A percentile compares a stretch with the other conserved stretches of the same genome.
These are phyloP conservation scores for Entomophthora muscae DNA, from an alignment of 371 early-diverging fungal species.

Conservation along the genomic window DNA sequence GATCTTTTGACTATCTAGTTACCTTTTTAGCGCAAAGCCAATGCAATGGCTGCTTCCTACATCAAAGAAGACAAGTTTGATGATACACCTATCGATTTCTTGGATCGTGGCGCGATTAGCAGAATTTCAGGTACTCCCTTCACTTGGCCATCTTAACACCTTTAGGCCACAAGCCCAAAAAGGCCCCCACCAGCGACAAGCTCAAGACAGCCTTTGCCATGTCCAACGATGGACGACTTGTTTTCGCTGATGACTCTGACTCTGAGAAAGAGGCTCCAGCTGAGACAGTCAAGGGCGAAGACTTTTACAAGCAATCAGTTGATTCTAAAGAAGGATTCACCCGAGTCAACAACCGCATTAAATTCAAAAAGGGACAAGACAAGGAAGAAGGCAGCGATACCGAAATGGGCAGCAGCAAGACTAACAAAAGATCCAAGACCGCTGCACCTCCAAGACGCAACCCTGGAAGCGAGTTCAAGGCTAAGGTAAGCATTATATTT, in stretches of 20 bases:
- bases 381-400: conserved; percentile 28
- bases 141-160: neutral
- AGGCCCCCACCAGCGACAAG: conserved; percentile 12
- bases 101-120: conserved; percentile 73
- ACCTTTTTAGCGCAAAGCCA: neutral
- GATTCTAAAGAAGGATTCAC: conserved; percentile 67
- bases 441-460: conserved; percentile 16
- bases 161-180: conserved; percentile 8
- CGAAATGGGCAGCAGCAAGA: conserved; percentile 29
- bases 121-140: conserved; percentile 32
- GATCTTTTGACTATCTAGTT: neutral
- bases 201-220: conserved; percentile 32
- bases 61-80: conserved; percentile 26
- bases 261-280: conserved; percentile 9
- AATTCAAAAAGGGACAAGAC: conserved; percentile 51
- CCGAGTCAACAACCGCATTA: conserved; percentile 69
- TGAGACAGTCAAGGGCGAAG: conserved; percentile 28
- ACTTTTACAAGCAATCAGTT: conserved; percentile 68
- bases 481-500: conserved; percentile 17
- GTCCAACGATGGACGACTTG: conserved; percentile 54
- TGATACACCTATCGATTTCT: conserved; percentile 53
- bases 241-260: conserved; percentile 30
- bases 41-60: neutral
- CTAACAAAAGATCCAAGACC: conserved; percentile 13
- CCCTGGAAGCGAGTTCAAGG: conserved; percentile 32